phyloP scores from a whole-genome alignment of 331 rosid species.

The Malus hybrid region DNA sequence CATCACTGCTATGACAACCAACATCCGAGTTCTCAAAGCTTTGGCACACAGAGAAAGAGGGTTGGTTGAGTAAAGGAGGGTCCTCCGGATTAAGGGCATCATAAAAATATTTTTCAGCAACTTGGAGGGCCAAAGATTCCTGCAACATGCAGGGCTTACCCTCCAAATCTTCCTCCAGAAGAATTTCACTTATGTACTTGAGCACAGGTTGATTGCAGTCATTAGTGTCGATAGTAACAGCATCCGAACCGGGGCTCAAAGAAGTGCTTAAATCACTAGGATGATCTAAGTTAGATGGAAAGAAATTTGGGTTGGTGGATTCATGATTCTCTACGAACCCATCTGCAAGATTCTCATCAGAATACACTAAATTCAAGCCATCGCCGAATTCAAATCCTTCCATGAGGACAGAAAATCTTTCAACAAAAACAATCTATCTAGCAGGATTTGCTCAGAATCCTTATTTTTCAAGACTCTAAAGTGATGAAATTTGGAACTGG shows the following conservation, averaged over 20 bases:
- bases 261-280: constrained; percentile 28
- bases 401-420: background rate
- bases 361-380: background rate
- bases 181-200: constrained; percentile 63
- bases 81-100: constrained; percentile 50
- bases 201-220: constrained; percentile 41
- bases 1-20: background rate
- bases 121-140: constrained; percentile 66
- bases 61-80: constrained; percentile 16
- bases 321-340: background rate
- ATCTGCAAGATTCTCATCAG: background rate
- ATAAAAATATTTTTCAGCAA: constrained; percentile 73
- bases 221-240: constrained; percentile 14
- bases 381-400: background rate
- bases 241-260: constrained; percentile 29
- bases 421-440: background rate
- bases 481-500: background rate
- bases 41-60: background rate
- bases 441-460: background rate
- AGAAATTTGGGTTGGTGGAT: background rate
- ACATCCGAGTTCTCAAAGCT: background rate
- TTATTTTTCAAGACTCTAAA: background rate
- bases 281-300: constrained; percentile 12
- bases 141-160: constrained; percentile 53
- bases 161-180: constrained; percentile 57